Evolutionary conservation across 2,329 filamentous ascomycete genomes (phyloP).

Genomic region (Niveomyces coronatus): DNA sequence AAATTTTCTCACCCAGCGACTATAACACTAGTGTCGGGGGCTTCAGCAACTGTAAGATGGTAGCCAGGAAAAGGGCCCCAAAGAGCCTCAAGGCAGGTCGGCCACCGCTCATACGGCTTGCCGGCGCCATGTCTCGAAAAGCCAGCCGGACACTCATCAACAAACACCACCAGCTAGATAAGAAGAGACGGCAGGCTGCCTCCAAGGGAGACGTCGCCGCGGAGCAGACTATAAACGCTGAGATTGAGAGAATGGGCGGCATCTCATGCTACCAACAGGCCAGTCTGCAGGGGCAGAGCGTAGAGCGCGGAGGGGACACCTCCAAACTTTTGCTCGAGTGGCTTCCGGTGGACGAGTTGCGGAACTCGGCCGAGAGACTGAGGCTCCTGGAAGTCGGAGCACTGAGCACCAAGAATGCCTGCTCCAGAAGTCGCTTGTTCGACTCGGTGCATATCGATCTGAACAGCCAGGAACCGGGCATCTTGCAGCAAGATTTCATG

Average conservation of each 20-base stretch:
- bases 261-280: conserved; percentile 55
- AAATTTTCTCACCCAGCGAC: too few relatives aligned
- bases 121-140: conserved; percentile 52
- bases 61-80: conserved; percentile 32
- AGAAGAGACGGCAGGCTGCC: conserved; percentile 46
- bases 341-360: conserved; percentile 31
- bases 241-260: conserved; percentile 50
- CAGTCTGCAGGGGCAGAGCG: conserved; percentile 57
- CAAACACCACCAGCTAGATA: conserved; percentile 54
- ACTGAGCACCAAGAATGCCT: conserved; percentile 74
- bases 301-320: conserved; percentile 57
- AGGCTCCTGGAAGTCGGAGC: conserved; percentile 83
- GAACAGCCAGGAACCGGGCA: conserved; percentile 72
- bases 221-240: conserved; percentile 36
- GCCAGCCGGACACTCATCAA: conserved; percentile 56
- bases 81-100: conserved; percentile 40
- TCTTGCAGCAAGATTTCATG: conserved; percentile 92
- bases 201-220: conserved; percentile 37
- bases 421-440: conserved; percentile 61
- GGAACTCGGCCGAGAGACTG: conserved; percentile 24
- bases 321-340: conserved; percentile 54
- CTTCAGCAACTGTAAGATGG: too few relatives aligned
- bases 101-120: conserved; percentile 42
- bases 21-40: too few relatives aligned
- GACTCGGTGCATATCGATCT: conserved; percentile 79